Evolutionary conservation across 83 land plant genomes (phyloP), one percentile per base, ranked within the genome.

Genomic region (Picea abies): DNA sequence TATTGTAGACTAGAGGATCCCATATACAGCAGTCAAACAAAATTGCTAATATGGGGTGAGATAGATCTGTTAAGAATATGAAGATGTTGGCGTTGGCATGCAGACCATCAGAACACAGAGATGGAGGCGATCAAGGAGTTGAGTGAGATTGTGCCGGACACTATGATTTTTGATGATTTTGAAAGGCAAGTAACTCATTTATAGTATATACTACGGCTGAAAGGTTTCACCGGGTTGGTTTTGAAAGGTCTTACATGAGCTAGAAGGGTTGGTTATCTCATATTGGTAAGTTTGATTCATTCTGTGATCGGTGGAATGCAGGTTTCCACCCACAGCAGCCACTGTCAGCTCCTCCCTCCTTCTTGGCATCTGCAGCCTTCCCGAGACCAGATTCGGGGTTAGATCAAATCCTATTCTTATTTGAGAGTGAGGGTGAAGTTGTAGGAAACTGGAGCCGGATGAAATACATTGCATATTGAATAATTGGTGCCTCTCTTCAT

Each of bases 311-410:
- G 60, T 8, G 44, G 12, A 22, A 4, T 52, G 32, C 64, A 96
- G 99, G 86, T 95, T 94, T 86, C 94, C 99, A 9, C 99, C 99
- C 2, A 96, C 97, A 67, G 99, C 99, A 39, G 99, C 99, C 6
- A 96, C 99, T 22, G 99, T 96, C 32, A 96, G 97, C 85, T 94
- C 99, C 25, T 92, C 97, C 0, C 89, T 96, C 41, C 91, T 96
- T 0, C 83, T 96, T 15, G 99, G 99, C 19, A 93, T 96, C 6
- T 90, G 87, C 64, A 87, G 99, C 79, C 96, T 96, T 63, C 99
- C 99, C 4, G 92, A 90, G 83, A 91, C 97, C 19, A 89, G 84
- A 41, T 96, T 94, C 70, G 91, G 91, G 88, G 99, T 96, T 81
- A 85, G 86, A 44, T 72, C 63, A 3, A 14, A 11, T 65, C 44